phyloP scores from a whole-genome alignment of 1,284 basidiomycete species.

The Coniferiporia weirii region DNA sequence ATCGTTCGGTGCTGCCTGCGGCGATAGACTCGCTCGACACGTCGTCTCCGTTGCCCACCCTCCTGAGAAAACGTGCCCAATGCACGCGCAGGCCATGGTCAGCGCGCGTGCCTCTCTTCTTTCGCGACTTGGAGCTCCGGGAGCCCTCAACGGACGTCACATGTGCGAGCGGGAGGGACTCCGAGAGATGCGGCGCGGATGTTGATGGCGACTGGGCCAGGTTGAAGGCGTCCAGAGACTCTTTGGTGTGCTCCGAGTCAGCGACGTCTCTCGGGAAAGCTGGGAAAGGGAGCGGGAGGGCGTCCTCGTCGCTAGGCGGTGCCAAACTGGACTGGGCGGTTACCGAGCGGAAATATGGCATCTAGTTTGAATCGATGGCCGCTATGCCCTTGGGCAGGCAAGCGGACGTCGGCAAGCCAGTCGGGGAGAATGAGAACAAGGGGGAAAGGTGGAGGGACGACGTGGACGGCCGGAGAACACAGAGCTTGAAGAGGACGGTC shows the following conservation, averaged over 20 bases:
- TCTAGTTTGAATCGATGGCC: not conserved
- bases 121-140: not conserved
- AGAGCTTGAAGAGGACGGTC: not conserved
- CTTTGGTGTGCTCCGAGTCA: not conserved
- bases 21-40: slow-evolving; percentile 7
- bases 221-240: not conserved
- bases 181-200: not conserved
- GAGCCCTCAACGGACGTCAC: not conserved
- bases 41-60: slow-evolving; percentile 6
- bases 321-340: not conserved
- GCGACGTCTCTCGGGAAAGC: not conserved
- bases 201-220: not conserved
- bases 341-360: slow-evolving; percentile 13
- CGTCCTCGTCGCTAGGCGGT: not conserved
- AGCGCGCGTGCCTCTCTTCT: slow-evolving; percentile 10
- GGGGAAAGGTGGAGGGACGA: not conserved
- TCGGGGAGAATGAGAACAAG: not conserved
- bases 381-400: slow-evolving; percentile 2
- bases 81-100: slow-evolving; percentile 12
- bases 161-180: not conserved
- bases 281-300: slow-evolving; percentile 1
- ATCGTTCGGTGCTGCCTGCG: slow-evolving; percentile 5
- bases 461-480: not conserved
- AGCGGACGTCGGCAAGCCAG: not conserved
- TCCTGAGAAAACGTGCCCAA: slow-evolving; percentile 14